These are phyloP conservation scores for Beverwykella pulmonaria DNA, from an alignment of 495 filamentous ascomycete species.

Conservation along the genomic window DNA sequence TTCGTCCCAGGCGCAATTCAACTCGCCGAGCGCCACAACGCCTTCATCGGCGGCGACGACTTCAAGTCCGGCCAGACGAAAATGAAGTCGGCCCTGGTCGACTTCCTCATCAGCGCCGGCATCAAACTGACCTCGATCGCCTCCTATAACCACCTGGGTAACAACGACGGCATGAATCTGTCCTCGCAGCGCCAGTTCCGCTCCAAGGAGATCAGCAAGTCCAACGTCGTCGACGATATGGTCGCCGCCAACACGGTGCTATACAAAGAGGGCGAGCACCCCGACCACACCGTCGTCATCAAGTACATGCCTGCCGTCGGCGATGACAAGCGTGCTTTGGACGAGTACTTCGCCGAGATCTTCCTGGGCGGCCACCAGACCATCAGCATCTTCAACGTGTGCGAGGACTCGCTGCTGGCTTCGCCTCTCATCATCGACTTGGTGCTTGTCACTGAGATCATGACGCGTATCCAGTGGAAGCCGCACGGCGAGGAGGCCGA, in stretches of 20 bases:
- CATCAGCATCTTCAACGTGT: constrained; percentile 97
- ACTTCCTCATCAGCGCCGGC: constrained; percentile 97
- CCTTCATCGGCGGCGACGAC: constrained; percentile 97
- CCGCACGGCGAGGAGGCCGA: constrained; percentile 56
- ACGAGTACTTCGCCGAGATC: constrained; percentile 99
- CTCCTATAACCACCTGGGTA: constrained; percentile 98
- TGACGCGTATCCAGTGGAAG: constrained; percentile 97
- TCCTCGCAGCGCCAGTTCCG: constrained; percentile 98
- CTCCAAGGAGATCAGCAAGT: constrained; percentile 99
- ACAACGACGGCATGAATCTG: constrained; percentile 98
- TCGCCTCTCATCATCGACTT: constrained; percentile 97
- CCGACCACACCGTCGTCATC: constrained; percentile 54
- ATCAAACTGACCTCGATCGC: constrained; percentile 99
- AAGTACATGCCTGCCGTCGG: constrained; percentile 98
- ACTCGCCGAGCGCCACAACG: constrained; percentile 80
- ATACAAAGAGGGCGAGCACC: constrained; percentile 71
- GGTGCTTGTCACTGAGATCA: constrained; percentile 89
- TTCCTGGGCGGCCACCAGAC: constrained; percentile 99
- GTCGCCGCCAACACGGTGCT: constrained; percentile 91
- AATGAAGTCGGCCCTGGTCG: constrained; percentile 99
- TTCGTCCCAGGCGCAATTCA: constrained; percentile 92
- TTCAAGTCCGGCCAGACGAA: constrained; percentile 99
- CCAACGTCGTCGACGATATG: constrained; percentile 99
- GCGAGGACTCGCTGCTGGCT: constrained; percentile 97
- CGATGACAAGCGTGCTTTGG: constrained; percentile 97